A percentile compares a stretch with the other conserved stretches of the same genome.
Evolutionary conservation across 139 green algal species (phyloP).

Genomic region (Chlamydomonas incerta): DNA sequence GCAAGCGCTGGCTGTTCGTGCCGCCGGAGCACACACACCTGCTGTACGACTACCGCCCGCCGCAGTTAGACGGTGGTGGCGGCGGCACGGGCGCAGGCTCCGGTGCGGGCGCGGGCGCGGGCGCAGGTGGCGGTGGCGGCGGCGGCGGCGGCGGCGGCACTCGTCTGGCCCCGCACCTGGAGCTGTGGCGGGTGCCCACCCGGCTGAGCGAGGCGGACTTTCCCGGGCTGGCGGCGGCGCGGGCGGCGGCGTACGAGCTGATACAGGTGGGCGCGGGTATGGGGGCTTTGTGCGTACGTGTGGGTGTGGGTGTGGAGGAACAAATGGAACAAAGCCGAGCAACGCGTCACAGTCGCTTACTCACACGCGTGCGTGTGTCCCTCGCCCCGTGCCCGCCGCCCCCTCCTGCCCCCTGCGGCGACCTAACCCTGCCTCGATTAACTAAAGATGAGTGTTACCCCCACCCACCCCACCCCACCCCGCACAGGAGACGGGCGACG

Average conservation of each 20-base stretch:
- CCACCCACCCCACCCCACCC: neutral
- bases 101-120: too few species aligned
- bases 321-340: too few species aligned
- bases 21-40: conserved; percentile 70
- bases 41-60: conserved; percentile 37
- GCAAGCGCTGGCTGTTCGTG: conserved; percentile 86
- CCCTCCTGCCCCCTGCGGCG: too few species aligned
- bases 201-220: conserved; percentile 22
- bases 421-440: too few species aligned
- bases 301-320: neutral
- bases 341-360: too few species aligned
- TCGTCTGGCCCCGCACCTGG: conserved; percentile 51
- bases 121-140: too few species aligned
- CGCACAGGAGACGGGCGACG: conserved; percentile 58
- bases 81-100: too few species aligned
- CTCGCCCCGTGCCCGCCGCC: too few species aligned
- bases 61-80: too few species aligned
- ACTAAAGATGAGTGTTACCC: too few species aligned
- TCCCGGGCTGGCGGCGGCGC: conserved; percentile 50
- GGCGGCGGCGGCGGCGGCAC: neutral
- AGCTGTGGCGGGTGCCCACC: neutral
- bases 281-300: neutral
- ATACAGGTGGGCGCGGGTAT: conserved; percentile 42
- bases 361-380: too few species aligned
- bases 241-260: conserved; percentile 41